Conservation (phyloP, 352 stramenopile species). For the Phytophthora nicotianae region DNA sequence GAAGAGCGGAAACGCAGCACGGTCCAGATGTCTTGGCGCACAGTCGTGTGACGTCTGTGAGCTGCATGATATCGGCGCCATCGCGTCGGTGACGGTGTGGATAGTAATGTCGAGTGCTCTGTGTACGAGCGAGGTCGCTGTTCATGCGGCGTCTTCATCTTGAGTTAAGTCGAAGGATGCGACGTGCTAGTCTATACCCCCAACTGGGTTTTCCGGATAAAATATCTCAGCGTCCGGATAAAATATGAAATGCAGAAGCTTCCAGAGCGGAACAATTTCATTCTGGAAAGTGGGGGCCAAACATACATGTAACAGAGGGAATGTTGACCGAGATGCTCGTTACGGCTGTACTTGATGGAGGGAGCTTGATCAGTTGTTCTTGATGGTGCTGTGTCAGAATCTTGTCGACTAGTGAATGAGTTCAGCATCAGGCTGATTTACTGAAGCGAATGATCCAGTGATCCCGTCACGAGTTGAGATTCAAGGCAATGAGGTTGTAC, state of each 20-base stretch:
- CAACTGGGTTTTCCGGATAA: constrained; percentile 1
- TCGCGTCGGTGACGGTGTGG: constrained; percentile 19
- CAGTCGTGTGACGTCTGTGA: constrained; percentile 15
- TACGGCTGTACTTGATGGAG: no score
- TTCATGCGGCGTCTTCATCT: constrained; percentile 26
- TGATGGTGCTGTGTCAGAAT: background rate
- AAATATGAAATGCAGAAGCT: background rate
- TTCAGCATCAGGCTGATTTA: background rate
- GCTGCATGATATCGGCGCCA: constrained; percentile 17
- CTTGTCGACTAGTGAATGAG: background rate
- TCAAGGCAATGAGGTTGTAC: background rate
- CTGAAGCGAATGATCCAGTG: background rate
- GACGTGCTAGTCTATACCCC: constrained; percentile 11
- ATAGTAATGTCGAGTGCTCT: constrained; percentile 39
- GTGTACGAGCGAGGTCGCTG: constrained; percentile 30
- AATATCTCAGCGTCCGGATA: constrained; percentile 1
- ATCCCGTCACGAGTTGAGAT: no score
- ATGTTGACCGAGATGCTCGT: no score
- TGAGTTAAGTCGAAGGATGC: background rate
- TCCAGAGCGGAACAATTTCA: no score
- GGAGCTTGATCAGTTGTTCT: background rate
- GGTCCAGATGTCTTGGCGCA: constrained; percentile 60
- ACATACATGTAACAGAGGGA: no score
- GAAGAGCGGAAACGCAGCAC: constrained; percentile 64
- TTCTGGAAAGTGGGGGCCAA: no score